These are phyloP conservation scores for Colletotrichum magnum DNA, from an alignment of 2,329 filamentous ascomycete genomes.

Conservation along the genomic window DNA sequence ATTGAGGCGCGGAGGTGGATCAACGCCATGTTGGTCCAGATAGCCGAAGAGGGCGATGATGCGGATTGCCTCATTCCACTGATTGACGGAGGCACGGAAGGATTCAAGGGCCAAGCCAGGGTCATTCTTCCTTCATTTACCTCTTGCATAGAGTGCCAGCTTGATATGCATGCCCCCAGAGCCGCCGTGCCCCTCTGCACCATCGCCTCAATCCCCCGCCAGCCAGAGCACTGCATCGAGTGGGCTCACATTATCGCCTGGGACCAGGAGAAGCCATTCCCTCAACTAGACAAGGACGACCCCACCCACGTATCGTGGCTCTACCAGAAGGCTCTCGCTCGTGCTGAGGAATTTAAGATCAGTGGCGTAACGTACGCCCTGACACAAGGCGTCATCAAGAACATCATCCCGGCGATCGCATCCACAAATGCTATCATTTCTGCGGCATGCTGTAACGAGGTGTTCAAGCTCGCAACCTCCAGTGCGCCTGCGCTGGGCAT, in stretches of 20 bases:
- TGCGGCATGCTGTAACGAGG: constrained; percentile 96
- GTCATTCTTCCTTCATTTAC: constrained; percentile 94
- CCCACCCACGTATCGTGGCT: constrained; percentile 98
- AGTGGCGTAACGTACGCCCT: constrained; percentile 93
- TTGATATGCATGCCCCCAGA: constrained; percentile 98
- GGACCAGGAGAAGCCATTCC: constrained; percentile 88
- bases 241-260: constrained; percentile 99
- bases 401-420: constrained; percentile 98
- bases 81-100: constrained; percentile 97
- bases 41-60: constrained; percentile 84
- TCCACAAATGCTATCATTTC: constrained; percentile 98
- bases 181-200: constrained; percentile 98
- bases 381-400: constrained; percentile 98
- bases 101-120: constrained; percentile 96
- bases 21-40: constrained; percentile 90
- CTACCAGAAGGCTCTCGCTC: constrained; percentile 84
- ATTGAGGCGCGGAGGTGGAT: constrained; percentile 99
- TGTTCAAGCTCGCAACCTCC: constrained; percentile 90
- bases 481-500: constrained; percentile 84
- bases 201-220: constrained; percentile 93
- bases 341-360: constrained; percentile 91
- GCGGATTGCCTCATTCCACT: constrained; percentile 91
- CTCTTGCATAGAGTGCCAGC: constrained; percentile 97
- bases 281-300: constrained; percentile 93
- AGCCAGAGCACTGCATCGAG: constrained; percentile 98